Evolutionary conservation across 164 flowering plant genomes (phyloP).

Genomic region (Santalum album): DNA sequence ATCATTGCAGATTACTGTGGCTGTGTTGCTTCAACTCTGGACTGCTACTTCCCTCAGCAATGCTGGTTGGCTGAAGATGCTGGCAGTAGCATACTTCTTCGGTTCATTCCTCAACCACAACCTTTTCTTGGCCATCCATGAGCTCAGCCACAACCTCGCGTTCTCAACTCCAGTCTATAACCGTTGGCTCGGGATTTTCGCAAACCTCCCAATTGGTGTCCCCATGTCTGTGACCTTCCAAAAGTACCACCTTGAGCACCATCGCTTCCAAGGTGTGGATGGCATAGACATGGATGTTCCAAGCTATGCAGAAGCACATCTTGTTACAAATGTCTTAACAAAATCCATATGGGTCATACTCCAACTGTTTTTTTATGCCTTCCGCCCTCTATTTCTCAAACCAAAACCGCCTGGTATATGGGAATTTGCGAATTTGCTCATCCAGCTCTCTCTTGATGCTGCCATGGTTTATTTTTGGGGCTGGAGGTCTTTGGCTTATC

Average conservation of each 20-base stretch:
- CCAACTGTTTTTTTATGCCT: constrained; percentile 90
- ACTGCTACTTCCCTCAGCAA: constrained; percentile 55
- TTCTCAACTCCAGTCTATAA: constrained; percentile 79
- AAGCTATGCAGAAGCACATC: constrained; percentile 49
- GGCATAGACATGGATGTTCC: constrained; percentile 95
- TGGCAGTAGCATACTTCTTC: constrained; percentile 72
- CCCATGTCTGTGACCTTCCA: constrained; percentile 98
- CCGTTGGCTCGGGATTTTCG: constrained; percentile 95
- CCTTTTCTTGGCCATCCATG: constrained; percentile 93
- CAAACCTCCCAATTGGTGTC: constrained; percentile 90
- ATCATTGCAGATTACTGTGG: constrained; percentile 56
- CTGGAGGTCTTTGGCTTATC: constrained; percentile 65
- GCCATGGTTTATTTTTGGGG: constrained; percentile 66
- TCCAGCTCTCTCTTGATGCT: constrained; percentile 62
- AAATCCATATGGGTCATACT: constrained; percentile 81
- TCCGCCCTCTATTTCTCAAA: constrained; percentile 83
- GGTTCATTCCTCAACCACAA: constrained; percentile 96
- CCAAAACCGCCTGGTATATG: constrained; percentile 95
- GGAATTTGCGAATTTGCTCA: constrained; percentile 67
- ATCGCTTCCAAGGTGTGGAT: constrained; percentile 86
- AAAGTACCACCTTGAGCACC: constrained; percentile 93
- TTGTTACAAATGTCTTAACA: constrained; percentile 52
- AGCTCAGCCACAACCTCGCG: constrained; percentile 95
- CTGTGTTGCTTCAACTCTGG: constrained; percentile 74
- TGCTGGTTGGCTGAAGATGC: constrained; percentile 67